Percentiles rank a stretch among this genome's conserved stretches.
phyloP scores from a whole-genome alignment of 495 filamentous ascomycete species.

The Xylaria castorea region DNA sequence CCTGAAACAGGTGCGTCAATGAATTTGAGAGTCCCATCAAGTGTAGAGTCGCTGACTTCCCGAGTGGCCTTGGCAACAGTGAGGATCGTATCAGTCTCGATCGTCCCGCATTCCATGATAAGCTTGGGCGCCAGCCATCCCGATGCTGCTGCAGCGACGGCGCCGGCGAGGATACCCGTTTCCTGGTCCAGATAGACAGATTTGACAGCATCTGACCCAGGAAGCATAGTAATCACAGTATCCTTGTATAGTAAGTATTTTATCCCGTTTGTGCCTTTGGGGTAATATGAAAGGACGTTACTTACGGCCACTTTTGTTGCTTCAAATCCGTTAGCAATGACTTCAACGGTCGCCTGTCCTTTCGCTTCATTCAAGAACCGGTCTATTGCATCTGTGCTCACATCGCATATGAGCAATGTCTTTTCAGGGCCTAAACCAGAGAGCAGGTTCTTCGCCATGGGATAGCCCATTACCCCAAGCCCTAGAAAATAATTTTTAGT shows the following conservation, averaged over 20 bases:
- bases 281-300: not conserved
- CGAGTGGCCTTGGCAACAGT: conserved; percentile 38
- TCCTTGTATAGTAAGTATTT: conserved; percentile 33
- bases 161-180: conserved; percentile 45
- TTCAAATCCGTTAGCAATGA: conserved; percentile 43
- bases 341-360: conserved; percentile 32
- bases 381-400: conserved; percentile 47
- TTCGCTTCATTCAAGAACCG: conserved; percentile 45
- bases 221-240: conserved; percentile 51
- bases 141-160: conserved; percentile 22
- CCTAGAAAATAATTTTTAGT: conserved; percentile 27
- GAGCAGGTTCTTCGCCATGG: conserved; percentile 60
- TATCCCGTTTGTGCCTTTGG: not conserved
- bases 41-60: conserved; percentile 29
- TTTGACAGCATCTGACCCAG: conserved; percentile 46
- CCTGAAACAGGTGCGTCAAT: conserved; percentile 45
- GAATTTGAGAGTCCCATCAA: conserved; percentile 33
- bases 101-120: conserved; percentile 55
- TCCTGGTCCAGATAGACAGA: conserved; percentile 48
- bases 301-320: conserved; percentile 52
- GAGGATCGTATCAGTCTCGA: conserved; percentile 47
- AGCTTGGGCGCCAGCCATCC: conserved; percentile 32
- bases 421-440: conserved; percentile 47
- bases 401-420: conserved; percentile 54
- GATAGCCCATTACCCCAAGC: conserved; percentile 52